Conservation (phyloP, 192 early-diverging fungal species). For the Coemansia sp. region DNA sequence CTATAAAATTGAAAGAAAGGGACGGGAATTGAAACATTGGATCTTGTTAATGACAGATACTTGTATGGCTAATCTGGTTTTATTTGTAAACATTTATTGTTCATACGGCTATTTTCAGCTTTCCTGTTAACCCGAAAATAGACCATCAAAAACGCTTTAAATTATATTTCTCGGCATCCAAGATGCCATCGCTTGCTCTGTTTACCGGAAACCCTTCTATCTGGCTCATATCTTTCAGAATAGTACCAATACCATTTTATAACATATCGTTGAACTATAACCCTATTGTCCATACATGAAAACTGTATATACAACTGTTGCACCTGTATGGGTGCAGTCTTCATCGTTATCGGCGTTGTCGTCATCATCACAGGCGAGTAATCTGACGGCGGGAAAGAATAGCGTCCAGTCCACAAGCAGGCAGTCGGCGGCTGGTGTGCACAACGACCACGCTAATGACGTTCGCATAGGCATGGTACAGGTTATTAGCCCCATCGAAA, state of each 20-base stretch:
- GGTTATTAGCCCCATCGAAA: background rate
- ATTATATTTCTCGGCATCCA: background rate
- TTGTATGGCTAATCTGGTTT: background rate
- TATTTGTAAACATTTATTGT: background rate
- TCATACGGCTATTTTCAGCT: slow-evolving; percentile 5
- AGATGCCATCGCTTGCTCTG: too few species aligned
- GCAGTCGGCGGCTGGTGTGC: background rate
- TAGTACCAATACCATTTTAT: background rate
- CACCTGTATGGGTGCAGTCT: too few species aligned
- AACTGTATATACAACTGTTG: background rate
- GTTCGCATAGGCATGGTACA: background rate
- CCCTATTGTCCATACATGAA: too few species aligned
- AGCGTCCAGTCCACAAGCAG: background rate
- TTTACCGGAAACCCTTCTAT: too few species aligned
- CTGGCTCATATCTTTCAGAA: too few species aligned
- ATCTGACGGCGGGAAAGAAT: background rate
- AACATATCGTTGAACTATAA: too few species aligned
- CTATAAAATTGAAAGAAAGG: background rate
- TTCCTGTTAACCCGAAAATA: background rate
- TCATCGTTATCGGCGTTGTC: too few species aligned
- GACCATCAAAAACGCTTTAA: background rate
- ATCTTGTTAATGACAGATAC: background rate
- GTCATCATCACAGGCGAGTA: background rate
- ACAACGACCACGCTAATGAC: background rate
- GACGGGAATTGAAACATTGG: background rate